Evolutionary conservation across 805 yeast species (phyloP), one percentile per base, ranked within the genome.

Genomic region (Torulaspora franciscae): DNA sequence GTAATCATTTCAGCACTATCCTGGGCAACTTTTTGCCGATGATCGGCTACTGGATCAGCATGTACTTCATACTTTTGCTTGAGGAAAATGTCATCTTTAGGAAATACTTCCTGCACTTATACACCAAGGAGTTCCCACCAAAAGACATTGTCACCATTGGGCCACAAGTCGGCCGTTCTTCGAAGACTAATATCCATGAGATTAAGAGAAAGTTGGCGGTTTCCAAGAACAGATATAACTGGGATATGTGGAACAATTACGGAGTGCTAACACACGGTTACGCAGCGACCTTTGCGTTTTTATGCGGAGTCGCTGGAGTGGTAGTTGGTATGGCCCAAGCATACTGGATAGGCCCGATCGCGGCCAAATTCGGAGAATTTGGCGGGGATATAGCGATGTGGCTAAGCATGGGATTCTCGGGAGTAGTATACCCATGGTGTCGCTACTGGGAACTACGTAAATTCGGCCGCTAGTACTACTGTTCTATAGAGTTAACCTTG

Each of bases 11-110:
- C 60, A 72, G 86, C 45, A 72, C 79, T 2, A 85, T 88, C 48
- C 68, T 87, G 53, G 80, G 87, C 8, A 87, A 87, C 57, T 87
- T 87, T 65, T 69, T 87, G 56, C 95, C 96, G 7, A 87, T 87
- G 95, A 76, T 87, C 47, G 95, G 95, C 1, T 87, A 87, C 66
- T 87, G 96, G 96, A 77, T 85, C 45, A 78, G 90, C 46, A 85
- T 87, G 68, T 88, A 87, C 62, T 77, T 82, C 55, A 75, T 77
- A n/a, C 61, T 87, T 36, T 65, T 86, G 27, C 47, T 85, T 2
- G 86, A 84, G 52, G 96, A 87, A 61, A 85, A 85, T 57, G 45
- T 73, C 3, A 71, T 86, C 13, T 87, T 87, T 68, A 74, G 96
- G 59, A 72, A 64, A 37, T 55, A 67, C 33, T 65, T 70, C 45